Base-by-base conservation (phyloP, 1,139 yeast genomes). In the Suhomyces bribrorum region DNA sequence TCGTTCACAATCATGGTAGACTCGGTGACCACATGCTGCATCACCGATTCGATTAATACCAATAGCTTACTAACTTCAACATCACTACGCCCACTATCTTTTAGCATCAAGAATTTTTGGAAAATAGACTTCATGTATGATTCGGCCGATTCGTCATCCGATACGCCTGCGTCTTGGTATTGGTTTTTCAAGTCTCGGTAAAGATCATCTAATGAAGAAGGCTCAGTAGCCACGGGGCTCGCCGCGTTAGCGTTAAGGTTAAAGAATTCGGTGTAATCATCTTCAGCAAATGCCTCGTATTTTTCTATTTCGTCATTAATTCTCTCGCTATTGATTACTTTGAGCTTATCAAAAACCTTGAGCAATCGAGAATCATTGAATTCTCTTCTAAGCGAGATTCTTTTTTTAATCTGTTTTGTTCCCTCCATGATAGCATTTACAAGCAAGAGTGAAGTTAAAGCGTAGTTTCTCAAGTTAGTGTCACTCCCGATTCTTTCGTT, bases 281-380 rank as follows among this genome's bases (percentile, higher is more conserved):
- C 73, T 32, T 67, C 73, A 2, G 73, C 74, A 31, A 48, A 62
- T 1, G 52, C 55, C 39, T 68, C 69, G 44, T 73, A 77, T 36
- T 64, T 64, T 11, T 67, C 69, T 25, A 77, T 69, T 41, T 75
- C 73, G 37, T 74, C 76, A 37, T 61, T 59, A 25, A 77, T 62
- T 29, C 76, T 63, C 8, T 55, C 61, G 48, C 68, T 69, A 32
- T 66, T 56, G 13, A 77, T 49, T 0, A 48, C 54, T 34, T 57
- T 61, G 12, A 75, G 53, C 32, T 63, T 62, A 31, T 69, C 70
- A 34, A 75, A 69, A 1, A 76, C 56, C 32, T 56, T 56, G 7
- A 54, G 42, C 4, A 77, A 45, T 8, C 77, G 61, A 1, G 75
- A 65, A 28, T 71, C 73, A 14, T 59, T 61, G 14, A 77, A 59